Evolutionary conservation across 1,284 basidiomycete species (phyloP), one percentile per base, ranked within the genome.

Genomic region (Ustilago bromivora): DNA sequence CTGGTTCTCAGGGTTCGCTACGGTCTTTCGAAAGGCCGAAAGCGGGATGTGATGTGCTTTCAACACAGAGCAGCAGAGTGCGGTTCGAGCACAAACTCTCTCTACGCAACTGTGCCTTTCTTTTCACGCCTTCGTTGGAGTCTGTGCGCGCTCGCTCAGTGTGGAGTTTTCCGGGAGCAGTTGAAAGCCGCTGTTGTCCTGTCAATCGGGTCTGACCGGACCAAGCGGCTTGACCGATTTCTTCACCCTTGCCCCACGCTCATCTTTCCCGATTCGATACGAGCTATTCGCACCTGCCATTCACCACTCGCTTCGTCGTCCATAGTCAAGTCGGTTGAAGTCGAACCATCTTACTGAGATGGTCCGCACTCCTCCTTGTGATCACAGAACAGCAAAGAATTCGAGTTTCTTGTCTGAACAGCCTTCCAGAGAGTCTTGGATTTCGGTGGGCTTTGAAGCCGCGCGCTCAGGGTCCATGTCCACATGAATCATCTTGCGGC

Each of bases 141-240:
- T 46, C 47, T 32, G 23, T 8, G 35, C 13, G 13, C 34, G 23
- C 54, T 46, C 7, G n/a, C 43, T 19, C 10, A 46, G 49, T 71
- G 70, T 71, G 64, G 70, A 66, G 65, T 67, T 53, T 52, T 51
- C 40, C 60, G 63, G 67, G 49, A 49, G 52, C 60, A 57, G 57
- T 64, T 67, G 71, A 65, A 67, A 73, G 65, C 71, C 65, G 65
- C 49, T 35, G 15, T 56, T 23, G 56, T 8, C n/a, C 38, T 57
- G 41, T 65, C 3, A 28, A 23, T 57, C 71, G 71, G 71, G 65
- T 23, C 23, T 53, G 49, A 49, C 65, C 71, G 71, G 71, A 64
- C 57, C 61, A 64, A 68, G 51, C 65, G 65, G 61, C 71, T 31
- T 47, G 28, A 36, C 47, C 40, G 34, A 34, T 34, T 15, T 32